A percentile compares a stretch with the other conserved stretches of the same genome.
phyloP scores from a whole-genome alignment of 2,329 filamentous ascomycete species.

The Didymella segeticola region DNA sequence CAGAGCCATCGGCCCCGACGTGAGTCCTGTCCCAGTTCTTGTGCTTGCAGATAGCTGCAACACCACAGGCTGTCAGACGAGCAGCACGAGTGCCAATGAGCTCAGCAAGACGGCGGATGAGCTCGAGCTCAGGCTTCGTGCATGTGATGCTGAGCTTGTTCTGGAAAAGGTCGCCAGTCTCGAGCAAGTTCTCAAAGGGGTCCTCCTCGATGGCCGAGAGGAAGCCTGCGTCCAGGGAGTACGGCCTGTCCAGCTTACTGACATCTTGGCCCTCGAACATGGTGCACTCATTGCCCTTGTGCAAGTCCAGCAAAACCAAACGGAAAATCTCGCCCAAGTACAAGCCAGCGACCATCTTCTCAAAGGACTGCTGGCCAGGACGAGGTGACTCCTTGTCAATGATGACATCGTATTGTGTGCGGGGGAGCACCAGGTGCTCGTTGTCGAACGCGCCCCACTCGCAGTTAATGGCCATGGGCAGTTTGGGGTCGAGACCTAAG shows the following conservation, averaged over 20 bases:
- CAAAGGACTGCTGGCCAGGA: conserved; percentile 92
- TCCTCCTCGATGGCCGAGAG: conserved; percentile 93
- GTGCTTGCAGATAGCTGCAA: conserved; percentile 96
- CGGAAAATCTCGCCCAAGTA: conserved; percentile 97
- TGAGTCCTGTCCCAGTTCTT: conserved; percentile 88
- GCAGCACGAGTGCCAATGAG: conserved; percentile 94
- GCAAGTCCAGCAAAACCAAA: conserved; percentile 81
- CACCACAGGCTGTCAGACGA: conserved; percentile 90
- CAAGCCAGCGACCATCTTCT: conserved; percentile 96
- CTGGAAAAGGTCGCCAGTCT: conserved; percentile 83
- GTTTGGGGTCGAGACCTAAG: conserved; percentile 83
- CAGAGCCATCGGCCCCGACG: conserved; percentile 94
- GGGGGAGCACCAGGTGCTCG: conserved; percentile 85
- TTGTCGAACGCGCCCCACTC: conserved; percentile 98
- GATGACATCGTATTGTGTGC: conserved; percentile 83
- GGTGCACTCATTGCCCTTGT: conserved; percentile 67
- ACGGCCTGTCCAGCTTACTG: conserved; percentile 79
- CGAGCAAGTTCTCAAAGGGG: conserved; percentile 91
- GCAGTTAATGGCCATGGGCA: conserved; percentile 96
- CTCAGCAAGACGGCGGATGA: conserved; percentile 87
- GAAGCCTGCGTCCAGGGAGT: conserved; percentile 92
- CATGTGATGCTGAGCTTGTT: conserved; percentile 74
- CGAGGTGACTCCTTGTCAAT: conserved; percentile 92
- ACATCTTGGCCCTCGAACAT: conserved; percentile 89
- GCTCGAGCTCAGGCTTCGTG: conserved; percentile 81